Conservation (phyloP, 2,329 filamentous ascomycete genomes). For the Fusarium tjaetaba region DNA sequence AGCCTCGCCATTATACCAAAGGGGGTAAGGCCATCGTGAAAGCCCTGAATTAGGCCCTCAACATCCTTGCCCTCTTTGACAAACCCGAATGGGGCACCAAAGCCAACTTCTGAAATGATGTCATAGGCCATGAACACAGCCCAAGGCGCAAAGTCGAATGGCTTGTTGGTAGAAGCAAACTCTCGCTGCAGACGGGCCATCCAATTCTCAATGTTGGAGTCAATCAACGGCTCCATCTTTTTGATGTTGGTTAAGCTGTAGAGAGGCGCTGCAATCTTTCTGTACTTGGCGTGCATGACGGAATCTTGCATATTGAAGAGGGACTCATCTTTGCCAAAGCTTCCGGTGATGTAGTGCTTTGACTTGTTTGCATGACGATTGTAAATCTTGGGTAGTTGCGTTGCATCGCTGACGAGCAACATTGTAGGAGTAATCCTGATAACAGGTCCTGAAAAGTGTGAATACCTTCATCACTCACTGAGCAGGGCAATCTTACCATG, state of each 20-base stretch:
- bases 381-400: constrained; percentile 66
- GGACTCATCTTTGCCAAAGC: constrained; percentile 64
- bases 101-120: constrained; percentile 62
- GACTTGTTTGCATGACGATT: constrained; percentile 65
- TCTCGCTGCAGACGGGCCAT: constrained; percentile 55
- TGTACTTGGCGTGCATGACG: constrained; percentile 59
- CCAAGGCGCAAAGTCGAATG: constrained; percentile 62
- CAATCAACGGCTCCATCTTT: constrained; percentile 67
- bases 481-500: constrained; percentile 8
- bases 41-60: constrained; percentile 50
- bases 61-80: constrained; percentile 58
- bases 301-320: constrained; percentile 68
- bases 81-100: constrained; percentile 53
- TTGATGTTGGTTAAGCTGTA: constrained; percentile 67
- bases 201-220: constrained; percentile 62
- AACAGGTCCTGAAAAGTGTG: constrained; percentile 21
- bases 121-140: constrained; percentile 50
- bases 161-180: constrained; percentile 56
- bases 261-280: constrained; percentile 64
- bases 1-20: constrained; percentile 57
- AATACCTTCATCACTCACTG: neutral
- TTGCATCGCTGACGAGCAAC: constrained; percentile 50
- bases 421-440: constrained; percentile 41
- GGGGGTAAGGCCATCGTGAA: constrained; percentile 25
- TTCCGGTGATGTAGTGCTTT: constrained; percentile 67